Percentiles rank a stretch among this genome's conserved stretches.
These are phyloP conservation scores for Plenodomus lindquistii DNA, from an alignment of 2,329 filamentous ascomycete genomes.

Conservation along the genomic window DNA sequence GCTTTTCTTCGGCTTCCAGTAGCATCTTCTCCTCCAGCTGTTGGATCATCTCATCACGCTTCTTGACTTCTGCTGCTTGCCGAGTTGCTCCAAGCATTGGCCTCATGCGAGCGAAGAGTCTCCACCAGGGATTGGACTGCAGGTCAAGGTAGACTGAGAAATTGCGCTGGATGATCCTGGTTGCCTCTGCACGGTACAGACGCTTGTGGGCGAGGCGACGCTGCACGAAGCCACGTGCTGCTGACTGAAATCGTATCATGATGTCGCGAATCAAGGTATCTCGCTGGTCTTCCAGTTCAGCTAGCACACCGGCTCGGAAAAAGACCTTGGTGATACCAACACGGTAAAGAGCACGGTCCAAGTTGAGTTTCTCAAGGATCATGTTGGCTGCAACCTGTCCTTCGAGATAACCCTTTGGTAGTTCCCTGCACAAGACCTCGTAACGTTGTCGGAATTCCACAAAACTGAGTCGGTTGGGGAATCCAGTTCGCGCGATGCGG, in stretches of 20 bases:
- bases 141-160: conserved; percentile 90
- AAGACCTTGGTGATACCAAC: conserved; percentile 97
- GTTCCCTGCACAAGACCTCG: conserved; percentile 83
- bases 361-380: conserved; percentile 85
- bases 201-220: conserved; percentile 88
- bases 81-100: conserved; percentile 89
- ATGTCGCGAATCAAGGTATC: conserved; percentile 92
- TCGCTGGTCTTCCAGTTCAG: conserved; percentile 93
- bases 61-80: conserved; percentile 91
- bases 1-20: conserved; percentile 72
- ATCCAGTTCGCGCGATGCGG: conserved; percentile 92
- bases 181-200: conserved; percentile 91
- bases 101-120: conserved; percentile 91
- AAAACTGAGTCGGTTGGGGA: conserved; percentile 91
- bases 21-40: conserved; percentile 83
- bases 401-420: conserved; percentile 89
- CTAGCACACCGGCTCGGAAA: conserved; percentile 93
- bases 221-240: conserved; percentile 87
- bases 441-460: conserved; percentile 94
- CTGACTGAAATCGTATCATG: conserved; percentile 88
- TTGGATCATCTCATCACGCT: conserved; percentile 89
- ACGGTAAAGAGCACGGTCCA: conserved; percentile 85
- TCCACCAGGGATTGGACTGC: conserved; percentile 96
- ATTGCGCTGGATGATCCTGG: conserved; percentile 91
- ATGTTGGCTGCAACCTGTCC: conserved; percentile 82